phyloP scores from a whole-genome alignment of 2,329 filamentous ascomycete genomes.

The Scedosporium minutisporum region DNA sequence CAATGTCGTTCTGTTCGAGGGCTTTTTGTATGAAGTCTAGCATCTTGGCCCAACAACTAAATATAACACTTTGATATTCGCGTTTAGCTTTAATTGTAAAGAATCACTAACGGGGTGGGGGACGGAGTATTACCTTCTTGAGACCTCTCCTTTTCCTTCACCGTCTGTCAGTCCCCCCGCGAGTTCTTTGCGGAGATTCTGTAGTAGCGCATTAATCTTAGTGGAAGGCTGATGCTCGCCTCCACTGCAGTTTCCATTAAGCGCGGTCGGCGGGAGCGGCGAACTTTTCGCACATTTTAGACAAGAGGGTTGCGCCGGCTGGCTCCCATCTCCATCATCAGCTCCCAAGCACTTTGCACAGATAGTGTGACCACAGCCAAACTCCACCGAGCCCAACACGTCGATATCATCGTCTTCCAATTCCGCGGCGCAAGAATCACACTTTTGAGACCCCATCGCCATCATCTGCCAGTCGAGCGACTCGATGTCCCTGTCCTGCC shows the following conservation, averaged over 20 bases:
- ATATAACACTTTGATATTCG: constrained; percentile 12
- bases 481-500: constrained; percentile 4
- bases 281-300: neutral
- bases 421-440: neutral
- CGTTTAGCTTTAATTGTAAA: too few relatives aligned
- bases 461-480: neutral
- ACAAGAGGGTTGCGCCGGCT: neutral
- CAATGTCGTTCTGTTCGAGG: constrained; percentile 10
- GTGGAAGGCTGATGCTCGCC: neutral
- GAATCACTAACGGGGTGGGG: neutral
- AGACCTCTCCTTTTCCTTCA: too few relatives aligned
- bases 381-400: neutral
- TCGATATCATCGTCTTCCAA: neutral
- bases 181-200: neutral
- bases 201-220: neutral
- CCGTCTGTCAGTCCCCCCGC: neutral
- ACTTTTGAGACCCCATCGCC: neutral
- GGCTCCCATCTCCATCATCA: neutral
- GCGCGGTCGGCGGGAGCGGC: neutral
- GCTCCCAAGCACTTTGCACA: neutral
- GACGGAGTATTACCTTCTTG: neutral
- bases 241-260: too few relatives aligned
- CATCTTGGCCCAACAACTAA: constrained; percentile 20
- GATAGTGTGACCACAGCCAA: neutral
- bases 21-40: constrained; percentile 16